These are phyloP conservation scores for Bifiguratus adelaidae DNA, from an alignment of 192 early-diverging fungal species.

Conservation along the genomic window DNA sequence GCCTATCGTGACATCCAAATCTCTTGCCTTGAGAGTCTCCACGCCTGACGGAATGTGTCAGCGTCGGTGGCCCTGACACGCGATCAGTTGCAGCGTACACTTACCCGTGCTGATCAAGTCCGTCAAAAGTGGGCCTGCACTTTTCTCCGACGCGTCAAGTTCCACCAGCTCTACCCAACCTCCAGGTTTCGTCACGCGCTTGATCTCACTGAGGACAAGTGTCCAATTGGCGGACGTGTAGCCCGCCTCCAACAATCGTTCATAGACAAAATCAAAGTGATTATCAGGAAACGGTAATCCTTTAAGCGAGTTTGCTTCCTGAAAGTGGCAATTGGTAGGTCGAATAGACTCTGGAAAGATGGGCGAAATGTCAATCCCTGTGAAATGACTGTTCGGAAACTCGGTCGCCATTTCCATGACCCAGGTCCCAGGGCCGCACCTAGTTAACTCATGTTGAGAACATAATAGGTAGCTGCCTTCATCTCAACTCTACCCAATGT, in stretches of 20 bases:
- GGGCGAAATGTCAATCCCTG: slow-evolving; percentile 7
- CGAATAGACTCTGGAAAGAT: slow-evolving; percentile 3
- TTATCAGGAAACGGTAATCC: slow-evolving; percentile 14
- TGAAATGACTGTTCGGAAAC: slow-evolving; percentile 4
- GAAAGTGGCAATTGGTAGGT: slow-evolving; percentile 6
- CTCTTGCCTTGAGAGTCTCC: too few species aligned
- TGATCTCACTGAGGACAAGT: not conserved
- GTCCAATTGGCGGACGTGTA: slow-evolving; percentile 1
- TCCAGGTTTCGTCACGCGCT: slow-evolving; percentile 9
- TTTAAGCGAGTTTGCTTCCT: slow-evolving; percentile 3
- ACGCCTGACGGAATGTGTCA: too few species aligned
- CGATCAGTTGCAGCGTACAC: too few species aligned
- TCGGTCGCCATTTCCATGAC: slow-evolving; percentile 6
- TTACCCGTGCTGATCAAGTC: too few species aligned
- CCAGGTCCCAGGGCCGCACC: slow-evolving; percentile 9
- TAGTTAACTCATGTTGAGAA: not conserved
- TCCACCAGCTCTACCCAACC: slow-evolving; percentile 9
- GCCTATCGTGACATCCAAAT: too few species aligned
- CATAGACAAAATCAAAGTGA: slow-evolving; percentile 9
- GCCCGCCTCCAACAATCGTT: slow-evolving; percentile 5
- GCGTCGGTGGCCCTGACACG: too few species aligned
- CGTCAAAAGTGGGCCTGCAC: too few species aligned
- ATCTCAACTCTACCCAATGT: slow-evolving; percentile 13
- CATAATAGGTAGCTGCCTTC: slow-evolving; percentile 1
- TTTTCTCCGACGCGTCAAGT: too few species aligned